A percentile compares a stretch with the other conserved stretches of the same genome.
These are phyloP conservation scores for Delitschia confertaspora DNA, from an alignment of 495 filamentous ascomycete species.

Conservation along the genomic window DNA sequence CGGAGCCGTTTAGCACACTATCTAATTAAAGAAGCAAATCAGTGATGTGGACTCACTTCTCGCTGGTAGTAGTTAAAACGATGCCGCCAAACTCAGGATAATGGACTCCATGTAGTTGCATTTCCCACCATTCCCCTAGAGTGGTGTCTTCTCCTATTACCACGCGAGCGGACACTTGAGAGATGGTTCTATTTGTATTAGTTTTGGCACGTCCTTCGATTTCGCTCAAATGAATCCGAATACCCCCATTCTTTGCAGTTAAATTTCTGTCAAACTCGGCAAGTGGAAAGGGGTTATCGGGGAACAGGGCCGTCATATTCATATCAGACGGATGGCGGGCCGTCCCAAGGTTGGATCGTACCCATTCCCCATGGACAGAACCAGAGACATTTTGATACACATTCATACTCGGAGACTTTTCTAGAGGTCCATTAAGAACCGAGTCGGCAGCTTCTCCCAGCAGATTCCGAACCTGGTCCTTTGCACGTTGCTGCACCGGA, in stretches of 20 bases:
- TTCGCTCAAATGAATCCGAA: slow-evolving; percentile 24
- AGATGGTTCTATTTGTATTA: slow-evolving; percentile 20
- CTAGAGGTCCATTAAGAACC: slow-evolving; percentile 28
- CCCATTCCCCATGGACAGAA: slow-evolving; percentile 66
- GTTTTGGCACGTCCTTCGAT: slow-evolving; percentile 6
- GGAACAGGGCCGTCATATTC: slow-evolving; percentile 45
- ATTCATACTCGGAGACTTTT: slow-evolving; percentile 29
- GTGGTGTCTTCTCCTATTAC: slow-evolving; percentile 62
- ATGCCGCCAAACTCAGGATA: slow-evolving; percentile 67
- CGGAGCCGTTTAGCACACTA: slow-evolving; percentile 4
- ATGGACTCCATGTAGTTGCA: slow-evolving; percentile 73
- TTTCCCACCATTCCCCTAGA: slow-evolving; percentile 58
- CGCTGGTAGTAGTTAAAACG: slow-evolving; percentile 75
- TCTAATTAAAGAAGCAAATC: neutral
- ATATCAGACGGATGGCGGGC: slow-evolving; percentile 34
- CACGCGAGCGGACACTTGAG: slow-evolving; percentile 53
- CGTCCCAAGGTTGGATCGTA: slow-evolving; percentile 45
- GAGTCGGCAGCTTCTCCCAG: slow-evolving; percentile 32
- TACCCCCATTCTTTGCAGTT: slow-evolving; percentile 17
- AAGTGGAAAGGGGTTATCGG: slow-evolving; percentile 21
- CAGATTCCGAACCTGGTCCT: slow-evolving; percentile 41
- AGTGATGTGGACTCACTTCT: slow-evolving; percentile 48
- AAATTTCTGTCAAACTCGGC: slow-evolving; percentile 30
- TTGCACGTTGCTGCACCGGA: slow-evolving; percentile 48
- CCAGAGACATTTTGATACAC: slow-evolving; percentile 79